These are phyloP conservation scores for Ceratobasidium sp. DNA, from an alignment of 1,284 basidiomycete genomes.

Conservation along the genomic window DNA sequence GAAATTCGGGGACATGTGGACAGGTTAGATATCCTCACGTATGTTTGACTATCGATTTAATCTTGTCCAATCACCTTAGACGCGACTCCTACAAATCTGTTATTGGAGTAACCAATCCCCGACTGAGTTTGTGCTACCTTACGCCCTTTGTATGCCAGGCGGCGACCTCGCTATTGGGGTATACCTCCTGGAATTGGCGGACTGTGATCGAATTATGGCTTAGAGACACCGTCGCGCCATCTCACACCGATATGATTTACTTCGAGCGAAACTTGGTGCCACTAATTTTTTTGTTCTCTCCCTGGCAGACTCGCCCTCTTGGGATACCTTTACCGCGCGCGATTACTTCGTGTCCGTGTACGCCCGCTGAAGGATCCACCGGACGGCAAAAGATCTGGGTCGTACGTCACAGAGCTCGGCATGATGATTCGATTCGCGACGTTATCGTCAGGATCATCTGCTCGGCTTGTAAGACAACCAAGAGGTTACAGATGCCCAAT, in stretches of 20 bases:
- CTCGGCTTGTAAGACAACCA: not conserved
- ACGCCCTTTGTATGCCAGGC: not conserved
- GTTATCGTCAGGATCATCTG: not conserved
- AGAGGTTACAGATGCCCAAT: not conserved
- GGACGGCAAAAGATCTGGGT: not conserved
- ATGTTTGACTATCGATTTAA: too few relatives aligned
- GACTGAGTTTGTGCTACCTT: not conserved
- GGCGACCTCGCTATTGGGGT: not conserved
- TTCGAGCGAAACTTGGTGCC: not conserved
- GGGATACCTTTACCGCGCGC: not conserved
- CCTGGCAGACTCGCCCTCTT: slow-evolving; percentile 11
- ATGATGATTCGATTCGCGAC: not conserved
- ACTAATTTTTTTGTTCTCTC: not conserved
- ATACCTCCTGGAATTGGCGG: not conserved
- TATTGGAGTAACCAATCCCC: not conserved
- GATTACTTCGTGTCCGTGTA: not conserved
- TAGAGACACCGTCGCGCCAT: not conserved
- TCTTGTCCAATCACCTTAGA: not conserved
- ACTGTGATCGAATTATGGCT: not conserved
- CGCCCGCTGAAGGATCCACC: not conserved
- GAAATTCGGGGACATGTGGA: not conserved
- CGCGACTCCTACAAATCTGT: not conserved
- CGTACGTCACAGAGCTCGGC: not conserved
- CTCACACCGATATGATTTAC: slow-evolving; percentile 10
- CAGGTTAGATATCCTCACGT: too few relatives aligned